These are phyloP conservation scores for Irpex lacteus DNA, from an alignment of 1,284 basidiomycete genomes.

Conservation along the genomic window DNA sequence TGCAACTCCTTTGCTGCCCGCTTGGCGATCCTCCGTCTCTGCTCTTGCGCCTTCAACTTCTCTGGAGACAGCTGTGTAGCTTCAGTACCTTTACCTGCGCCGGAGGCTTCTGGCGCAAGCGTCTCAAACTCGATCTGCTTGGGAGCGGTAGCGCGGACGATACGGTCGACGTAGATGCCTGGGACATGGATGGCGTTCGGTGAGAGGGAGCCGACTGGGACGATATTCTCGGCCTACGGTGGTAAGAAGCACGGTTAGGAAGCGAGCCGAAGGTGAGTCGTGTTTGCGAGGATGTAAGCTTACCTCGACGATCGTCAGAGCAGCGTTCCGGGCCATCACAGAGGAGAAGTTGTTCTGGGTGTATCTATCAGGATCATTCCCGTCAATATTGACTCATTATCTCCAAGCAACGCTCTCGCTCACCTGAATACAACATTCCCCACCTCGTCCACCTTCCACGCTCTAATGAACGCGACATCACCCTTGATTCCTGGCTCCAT, in stretches of 20 bases:
- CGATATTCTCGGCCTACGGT: constrained; percentile 84
- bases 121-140: constrained; percentile 83
- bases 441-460: constrained; percentile 94
- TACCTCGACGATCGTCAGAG: constrained; percentile 89
- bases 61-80: constrained; percentile 36
- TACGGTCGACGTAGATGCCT: constrained; percentile 85
- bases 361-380: constrained; percentile 49
- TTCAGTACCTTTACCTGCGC: constrained; percentile 22
- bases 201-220: constrained; percentile 81
- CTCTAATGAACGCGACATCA: constrained; percentile 87
- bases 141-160: constrained; percentile 74
- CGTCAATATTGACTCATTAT: neutral
- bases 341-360: constrained; percentile 87
- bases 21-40: constrained; percentile 77
- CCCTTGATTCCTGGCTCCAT: constrained; percentile 87
- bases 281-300: constrained; percentile 12
- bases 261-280: neutral
- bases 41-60: constrained; percentile 48
- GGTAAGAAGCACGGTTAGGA: neutral
- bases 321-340: constrained; percentile 88
- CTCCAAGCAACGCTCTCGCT: neutral
- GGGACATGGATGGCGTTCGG: constrained; percentile 86
- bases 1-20: constrained; percentile 89
- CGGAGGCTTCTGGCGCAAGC: constrained; percentile 45
- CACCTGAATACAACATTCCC: constrained; percentile 86